phyloP scores from a whole-genome alignment of 441 rosid species.

The Syzygium syzygioides region DNA sequence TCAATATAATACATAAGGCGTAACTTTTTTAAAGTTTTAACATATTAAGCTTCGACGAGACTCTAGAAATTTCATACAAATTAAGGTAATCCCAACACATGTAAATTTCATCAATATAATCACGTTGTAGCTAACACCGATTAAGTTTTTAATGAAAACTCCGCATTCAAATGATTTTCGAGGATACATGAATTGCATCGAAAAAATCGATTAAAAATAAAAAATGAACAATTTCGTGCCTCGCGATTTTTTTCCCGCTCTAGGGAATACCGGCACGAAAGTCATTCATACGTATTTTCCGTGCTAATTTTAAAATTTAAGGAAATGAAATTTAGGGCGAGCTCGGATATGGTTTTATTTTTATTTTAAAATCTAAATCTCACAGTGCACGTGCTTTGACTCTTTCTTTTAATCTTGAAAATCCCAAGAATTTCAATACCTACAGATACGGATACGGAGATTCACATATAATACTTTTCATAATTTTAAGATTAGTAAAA shows the following conservation, averaged over 20 bases:
- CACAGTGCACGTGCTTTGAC: neutral
- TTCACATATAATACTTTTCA: neutral
- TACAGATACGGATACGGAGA: neutral
- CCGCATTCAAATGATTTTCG: rapidly evolving
- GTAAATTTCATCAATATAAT: neutral
- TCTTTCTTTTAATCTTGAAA: neutral
- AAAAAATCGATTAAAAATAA: neutral
- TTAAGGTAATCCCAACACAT: neutral
- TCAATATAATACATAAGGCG: neutral
- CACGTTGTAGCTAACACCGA: rapidly evolving
- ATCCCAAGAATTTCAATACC: neutral
- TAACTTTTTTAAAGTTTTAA: neutral
- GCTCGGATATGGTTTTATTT: rapidly evolving
- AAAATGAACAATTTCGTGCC: neutral
- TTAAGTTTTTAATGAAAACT: neutral
- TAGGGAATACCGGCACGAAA: neutral
- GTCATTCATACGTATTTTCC: neutral
- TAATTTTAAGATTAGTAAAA: neutral
- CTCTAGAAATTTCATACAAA: neutral
- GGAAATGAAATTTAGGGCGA: neutral
- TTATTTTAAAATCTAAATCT: neutral
- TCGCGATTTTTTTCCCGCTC: rapidly evolving
- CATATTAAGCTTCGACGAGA: neutral
- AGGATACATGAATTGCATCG: neutral
- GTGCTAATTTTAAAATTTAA: neutral